A percentile compares a stretch with the other conserved stretches of the same genome.
These are phyloP conservation scores for Cornus controversa DNA, from an alignment of 148 eudicot genomes.

Conservation along the genomic window DNA sequence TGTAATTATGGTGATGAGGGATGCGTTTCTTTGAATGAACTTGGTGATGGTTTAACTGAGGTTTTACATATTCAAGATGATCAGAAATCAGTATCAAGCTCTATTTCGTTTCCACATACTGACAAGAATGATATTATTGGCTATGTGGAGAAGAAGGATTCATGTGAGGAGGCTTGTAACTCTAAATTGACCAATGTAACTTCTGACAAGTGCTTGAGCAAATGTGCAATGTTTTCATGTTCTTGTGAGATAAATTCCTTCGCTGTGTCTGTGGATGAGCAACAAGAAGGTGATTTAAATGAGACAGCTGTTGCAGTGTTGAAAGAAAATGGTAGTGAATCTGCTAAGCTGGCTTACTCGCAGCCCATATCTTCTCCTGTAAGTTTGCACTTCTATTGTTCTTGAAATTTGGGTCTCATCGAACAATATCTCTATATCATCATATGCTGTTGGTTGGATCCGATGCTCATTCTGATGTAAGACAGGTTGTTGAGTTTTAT, in stretches of 20 bases:
- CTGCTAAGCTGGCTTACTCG: conserved; percentile 8
- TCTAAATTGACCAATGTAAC: conserved; percentile 13
- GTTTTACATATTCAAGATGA: conserved; percentile 34
- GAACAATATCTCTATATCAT: background rate
- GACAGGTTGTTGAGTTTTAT: background rate
- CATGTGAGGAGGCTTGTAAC: conserved; percentile 10
- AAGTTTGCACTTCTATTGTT: conserved; percentile 26
- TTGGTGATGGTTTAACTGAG: conserved; percentile 30
- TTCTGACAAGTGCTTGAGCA: conserved; percentile 41
- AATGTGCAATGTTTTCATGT: conserved; percentile 46
- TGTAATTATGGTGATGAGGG: conserved; percentile 16
- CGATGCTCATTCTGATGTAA: background rate
- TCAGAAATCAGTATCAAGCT: conserved; percentile 8
- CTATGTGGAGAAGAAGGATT: conserved; percentile 29
- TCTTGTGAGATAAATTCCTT: conserved; percentile 2
- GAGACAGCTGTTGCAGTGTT: conserved; percentile 12
- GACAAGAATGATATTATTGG: conserved; percentile 22
- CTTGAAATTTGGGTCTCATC: background rate
- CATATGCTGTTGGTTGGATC: background rate
- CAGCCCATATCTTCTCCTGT: conserved; percentile 58
- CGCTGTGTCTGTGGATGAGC: conserved; percentile 7
- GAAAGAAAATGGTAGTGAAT: conserved; percentile 8
- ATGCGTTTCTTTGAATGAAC: conserved; percentile 34
- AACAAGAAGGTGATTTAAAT: conserved; percentile 27
- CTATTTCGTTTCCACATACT: conserved; percentile 10